These are phyloP conservation scores for Cladophialophora psammophila DNA, from an alignment of 2,329 filamentous ascomycete genomes.

Conservation along the genomic window DNA sequence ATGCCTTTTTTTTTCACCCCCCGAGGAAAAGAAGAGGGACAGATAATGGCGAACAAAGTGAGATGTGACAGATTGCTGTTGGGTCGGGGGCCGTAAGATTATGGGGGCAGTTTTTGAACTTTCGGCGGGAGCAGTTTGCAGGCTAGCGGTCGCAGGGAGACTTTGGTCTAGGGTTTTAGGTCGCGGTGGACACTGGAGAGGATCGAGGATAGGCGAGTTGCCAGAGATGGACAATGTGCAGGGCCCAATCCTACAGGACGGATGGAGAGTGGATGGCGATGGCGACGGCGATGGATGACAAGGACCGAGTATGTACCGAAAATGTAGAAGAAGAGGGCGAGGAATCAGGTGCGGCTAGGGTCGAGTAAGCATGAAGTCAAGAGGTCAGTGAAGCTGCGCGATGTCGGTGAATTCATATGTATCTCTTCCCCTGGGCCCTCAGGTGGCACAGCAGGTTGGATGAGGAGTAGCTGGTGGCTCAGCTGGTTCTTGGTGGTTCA, in stretches of 20 bases:
- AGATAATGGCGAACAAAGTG: constrained; percentile 17
- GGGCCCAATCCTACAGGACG: neutral
- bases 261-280: neutral
- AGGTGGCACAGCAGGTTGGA: constrained; percentile 17
- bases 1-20: neutral
- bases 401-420: neutral
- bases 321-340: too few species aligned
- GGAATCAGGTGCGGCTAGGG: too few species aligned
- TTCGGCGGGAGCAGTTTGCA: neutral
- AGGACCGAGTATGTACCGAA: neutral
- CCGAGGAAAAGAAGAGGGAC: neutral
- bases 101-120: constrained; percentile 19
- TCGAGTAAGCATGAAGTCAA: too few species aligned
- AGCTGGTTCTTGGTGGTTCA: constrained; percentile 7
- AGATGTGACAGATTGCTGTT: constrained; percentile 7
- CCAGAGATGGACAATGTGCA: constrained; percentile 8
- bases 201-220: constrained; percentile 14
- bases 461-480: constrained; percentile 16
- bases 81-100: constrained; percentile 21
- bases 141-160: constrained; percentile 8
- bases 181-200: neutral
- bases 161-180: constrained; percentile 8
- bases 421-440: neutral
- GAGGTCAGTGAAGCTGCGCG: too few species aligned
- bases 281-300: constrained; percentile 8